Base-by-base conservation (phyloP, 2,329 filamentous ascomycete species). In the Fusarium duplospermum region DNA sequence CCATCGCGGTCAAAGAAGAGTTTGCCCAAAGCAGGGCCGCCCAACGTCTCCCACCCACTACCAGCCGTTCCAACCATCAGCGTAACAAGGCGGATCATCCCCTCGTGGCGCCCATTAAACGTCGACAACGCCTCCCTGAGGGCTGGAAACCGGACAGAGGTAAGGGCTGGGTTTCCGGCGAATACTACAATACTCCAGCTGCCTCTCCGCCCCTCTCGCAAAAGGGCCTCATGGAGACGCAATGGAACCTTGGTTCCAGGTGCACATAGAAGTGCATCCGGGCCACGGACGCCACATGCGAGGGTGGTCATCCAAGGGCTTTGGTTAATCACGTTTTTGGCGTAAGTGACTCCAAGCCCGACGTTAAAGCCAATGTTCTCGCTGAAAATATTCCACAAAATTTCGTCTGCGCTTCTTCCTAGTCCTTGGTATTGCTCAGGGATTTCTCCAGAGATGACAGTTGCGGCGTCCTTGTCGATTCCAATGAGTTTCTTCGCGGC, bases 321-420 rank as follows among this genome's bases (percentile, higher is more conserved):
- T 31, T 38, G 40, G 62, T 45, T 52, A 13, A 31, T 24, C 2
- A 52, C 24, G 13, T 24, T 27, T 2, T 52, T 29, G 20, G 24
- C 22, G 76, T 92, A 92, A 50, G 85, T 85, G 10, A 90, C 90
- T 4, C 89, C 90, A 10, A 90, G 84, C 1, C 90, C 90, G 0
- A 89, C 89, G 52, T 90, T 92, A 78, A 92, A 92, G 3, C 87
- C 85, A 86, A 60, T 66, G 42, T n/a, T 52, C 22, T 52, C 24
- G 9, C 14, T 13, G 14, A 24, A 52, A 6, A 52, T n/a, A 24
- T 42, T 66, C 6, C 16, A 35, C 42, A 66, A 50, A 27, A 66
- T 8, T 14, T 66, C 63, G 11, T 60, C 56, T 16, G 56, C 18
- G 3, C 24, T 52, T 18, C 14, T 52, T 14, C 11, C 63, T 40